Conservation (phyloP, 106 monocot genomes). For the Dactylorhiza incarnata region DNA sequence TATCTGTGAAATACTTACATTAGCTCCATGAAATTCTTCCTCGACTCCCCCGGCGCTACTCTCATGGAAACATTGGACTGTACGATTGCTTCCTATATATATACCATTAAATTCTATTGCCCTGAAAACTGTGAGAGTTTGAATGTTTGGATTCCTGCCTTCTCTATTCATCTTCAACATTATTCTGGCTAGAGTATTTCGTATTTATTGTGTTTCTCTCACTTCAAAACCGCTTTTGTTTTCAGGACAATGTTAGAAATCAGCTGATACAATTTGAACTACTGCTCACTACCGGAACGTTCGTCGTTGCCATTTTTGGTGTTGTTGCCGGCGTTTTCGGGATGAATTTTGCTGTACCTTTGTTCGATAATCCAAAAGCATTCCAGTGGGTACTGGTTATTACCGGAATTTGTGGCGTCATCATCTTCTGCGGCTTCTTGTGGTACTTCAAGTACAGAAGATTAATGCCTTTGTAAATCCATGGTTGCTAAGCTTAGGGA, state of each 20-base stretch:
- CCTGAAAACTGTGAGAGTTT: background rate
- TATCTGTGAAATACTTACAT: too few relatives aligned
- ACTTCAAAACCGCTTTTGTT: background rate
- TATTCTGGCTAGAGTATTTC: background rate
- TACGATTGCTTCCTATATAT: background rate
- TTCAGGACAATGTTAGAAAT: slow-evolving; percentile 84
- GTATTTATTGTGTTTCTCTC: background rate
- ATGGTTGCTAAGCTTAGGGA: background rate
- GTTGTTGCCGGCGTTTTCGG: slow-evolving; percentile 80
- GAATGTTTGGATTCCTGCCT: background rate
- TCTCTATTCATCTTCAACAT: background rate
- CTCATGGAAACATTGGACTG: background rate
- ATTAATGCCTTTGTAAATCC: slow-evolving; percentile 61
- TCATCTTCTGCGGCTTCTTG: slow-evolving; percentile 72
- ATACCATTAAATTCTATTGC: background rate
- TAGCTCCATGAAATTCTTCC: too few relatives aligned
- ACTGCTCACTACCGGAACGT: slow-evolving; percentile 71
- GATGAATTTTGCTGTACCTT: slow-evolving; percentile 70
- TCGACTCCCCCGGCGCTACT: too few relatives aligned
- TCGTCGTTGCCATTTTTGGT: slow-evolving; percentile 73
- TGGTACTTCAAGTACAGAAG: slow-evolving; percentile 78
- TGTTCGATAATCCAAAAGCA: slow-evolving; percentile 50
- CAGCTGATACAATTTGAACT: slow-evolving; percentile 90
- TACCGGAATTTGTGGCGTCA: slow-evolving; percentile 45
- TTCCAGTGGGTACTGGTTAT: slow-evolving; percentile 73